Evolutionary conservation across 371 early-diverging fungal species (phyloP).

Genomic region (Mortierella sp.): DNA sequence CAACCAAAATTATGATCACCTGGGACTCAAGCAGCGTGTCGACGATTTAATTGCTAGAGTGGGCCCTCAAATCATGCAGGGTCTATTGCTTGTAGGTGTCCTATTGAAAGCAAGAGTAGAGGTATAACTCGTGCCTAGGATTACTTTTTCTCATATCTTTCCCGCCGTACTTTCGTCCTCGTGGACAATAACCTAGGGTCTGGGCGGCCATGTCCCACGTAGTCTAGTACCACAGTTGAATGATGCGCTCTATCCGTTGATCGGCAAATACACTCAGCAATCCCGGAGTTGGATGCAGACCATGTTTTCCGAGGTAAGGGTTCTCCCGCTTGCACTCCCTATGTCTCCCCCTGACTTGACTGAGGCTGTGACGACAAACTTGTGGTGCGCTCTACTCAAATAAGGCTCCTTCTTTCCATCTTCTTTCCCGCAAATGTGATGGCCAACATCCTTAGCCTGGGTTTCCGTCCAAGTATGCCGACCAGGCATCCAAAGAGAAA

Average conservation of each 20-base stretch:
- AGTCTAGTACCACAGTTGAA: constrained; percentile 71
- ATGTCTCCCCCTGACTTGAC: background rate
- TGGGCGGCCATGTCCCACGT: constrained; percentile 78
- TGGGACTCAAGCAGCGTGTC: constrained; percentile 54
- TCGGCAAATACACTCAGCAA: constrained; percentile 61
- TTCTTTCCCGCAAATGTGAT: too few species aligned
- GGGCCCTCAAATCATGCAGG: constrained; percentile 66
- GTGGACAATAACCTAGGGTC: constrained; percentile 55
- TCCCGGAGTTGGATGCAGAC: constrained; percentile 67
- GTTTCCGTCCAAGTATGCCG: constrained; percentile 71
- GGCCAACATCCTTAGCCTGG: constrained; percentile 59
- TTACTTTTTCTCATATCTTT: constrained; percentile 5
- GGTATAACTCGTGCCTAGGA: background rate
- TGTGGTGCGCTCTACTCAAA: background rate
- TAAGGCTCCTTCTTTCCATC: background rate
- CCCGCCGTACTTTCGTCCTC: background rate
- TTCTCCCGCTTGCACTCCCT: too few species aligned
- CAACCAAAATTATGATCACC: constrained; percentile 59
- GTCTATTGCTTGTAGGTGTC: constrained; percentile 59
- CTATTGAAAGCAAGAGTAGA: background rate
- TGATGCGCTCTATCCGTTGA: constrained; percentile 71
- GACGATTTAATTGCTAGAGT: constrained; percentile 58
- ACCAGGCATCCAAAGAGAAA: constrained; percentile 63
- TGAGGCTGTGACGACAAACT: background rate
- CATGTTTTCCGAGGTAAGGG: constrained; percentile 65